Evolutionary conservation across 352 stramenopile species (phyloP), one percentile per base, ranked within the genome.

Genomic region (Phytophthora rubi): DNA sequence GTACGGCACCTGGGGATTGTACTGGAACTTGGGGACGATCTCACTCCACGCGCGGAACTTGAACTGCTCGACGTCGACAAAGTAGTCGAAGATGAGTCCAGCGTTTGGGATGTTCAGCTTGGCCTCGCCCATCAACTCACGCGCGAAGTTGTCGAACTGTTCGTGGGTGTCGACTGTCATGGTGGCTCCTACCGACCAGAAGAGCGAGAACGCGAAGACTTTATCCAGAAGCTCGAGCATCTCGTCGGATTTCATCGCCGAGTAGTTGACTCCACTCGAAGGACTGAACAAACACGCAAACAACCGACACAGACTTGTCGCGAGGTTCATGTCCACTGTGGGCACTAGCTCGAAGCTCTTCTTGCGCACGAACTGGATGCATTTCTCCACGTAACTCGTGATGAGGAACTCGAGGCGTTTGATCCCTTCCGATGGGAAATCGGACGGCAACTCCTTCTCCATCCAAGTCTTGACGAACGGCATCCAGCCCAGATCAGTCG

Each of bases 381-480:
- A 81, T 37, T 91, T 86, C 16, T 92, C 78, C 13, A 98, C 77
- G 45, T 92, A 85, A 6, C 48, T 70, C 0, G 76, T 68, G 32
- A 98, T 73, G 39, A 88, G 81, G n/a, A 73, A 65, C 13, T 81
- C 65, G 0, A 92, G 55, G 1, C 79, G 70, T 39, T 80, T 76
- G 28, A 82, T 60, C 3, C 75, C 80, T 6, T 83, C 77, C 0
- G 62, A 21, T 0, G 75, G 79, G 26, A 94, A 76, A 16, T 80
- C 67, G 1, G 67, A 62, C 0, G 85, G 79, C 21, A 96, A 59
- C 32, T 82, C 75, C n/a, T 77, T 82, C 18, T 90, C 74, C 28
- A 97, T 80, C 94, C 94, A 98, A 6, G 89, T 97, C 55, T 91
- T 66, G n/a, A 98, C 83, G 58, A 93, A 98, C 12, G 94, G 91